These are phyloP conservation scores for Rostrohypoxylon terebratum DNA, from an alignment of 495 filamentous ascomycete genomes.

Conservation along the genomic window DNA sequence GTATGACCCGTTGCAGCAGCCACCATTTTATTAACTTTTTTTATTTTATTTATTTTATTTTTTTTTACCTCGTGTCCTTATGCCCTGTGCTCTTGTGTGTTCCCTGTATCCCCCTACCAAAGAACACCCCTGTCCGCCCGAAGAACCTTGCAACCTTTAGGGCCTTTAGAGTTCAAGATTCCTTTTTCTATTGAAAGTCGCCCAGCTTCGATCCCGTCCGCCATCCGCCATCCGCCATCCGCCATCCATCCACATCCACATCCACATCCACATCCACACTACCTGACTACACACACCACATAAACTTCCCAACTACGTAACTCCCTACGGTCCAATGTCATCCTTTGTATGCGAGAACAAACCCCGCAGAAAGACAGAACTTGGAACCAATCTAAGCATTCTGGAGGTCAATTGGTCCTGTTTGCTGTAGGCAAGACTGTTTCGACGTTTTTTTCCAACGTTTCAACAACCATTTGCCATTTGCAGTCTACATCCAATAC, in stretches of 20 bases:
- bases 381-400: slow-evolving; percentile 36
- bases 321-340: slow-evolving; percentile 37
- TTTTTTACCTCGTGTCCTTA: neutral
- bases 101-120: neutral
- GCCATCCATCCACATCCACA: neutral
- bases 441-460: slow-evolving; percentile 3
- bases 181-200: neutral
- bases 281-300: too few species aligned
- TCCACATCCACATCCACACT: slow-evolving; percentile 10
- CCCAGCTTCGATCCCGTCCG: slow-evolving; percentile 11
- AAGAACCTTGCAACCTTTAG: neutral
- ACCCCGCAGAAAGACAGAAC: slow-evolving; percentile 42
- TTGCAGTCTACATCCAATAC: neutral
- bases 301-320: slow-evolving; percentile 40
- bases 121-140: slow-evolving; percentile 8
- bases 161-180: slow-evolving; percentile 1
- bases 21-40: neutral
- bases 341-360: slow-evolving; percentile 43
- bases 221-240: slow-evolving; percentile 1
- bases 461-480: neutral
- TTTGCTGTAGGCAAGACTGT: slow-evolving; percentile 27
- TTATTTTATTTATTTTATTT: neutral
- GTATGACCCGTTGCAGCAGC: neutral
- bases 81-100: neutral
- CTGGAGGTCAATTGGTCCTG: slow-evolving; percentile 43